phyloP scores from a whole-genome alignment of 2,329 filamentous ascomycete genomes.

The Neofusicoccum umdonicola region DNA sequence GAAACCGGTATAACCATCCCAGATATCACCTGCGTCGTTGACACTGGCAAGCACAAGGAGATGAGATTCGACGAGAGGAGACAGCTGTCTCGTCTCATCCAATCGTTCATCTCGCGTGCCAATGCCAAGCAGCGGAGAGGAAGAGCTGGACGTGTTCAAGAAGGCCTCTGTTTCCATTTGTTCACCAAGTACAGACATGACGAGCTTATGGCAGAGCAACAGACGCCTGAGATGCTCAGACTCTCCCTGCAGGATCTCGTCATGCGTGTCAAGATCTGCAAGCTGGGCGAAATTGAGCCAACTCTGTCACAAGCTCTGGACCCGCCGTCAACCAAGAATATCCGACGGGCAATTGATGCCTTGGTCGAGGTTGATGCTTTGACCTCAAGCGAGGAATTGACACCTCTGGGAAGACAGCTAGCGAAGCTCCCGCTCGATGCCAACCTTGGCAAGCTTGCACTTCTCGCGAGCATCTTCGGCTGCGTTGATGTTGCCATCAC shows the following conservation, averaged over 20 bases:
- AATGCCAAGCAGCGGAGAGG: constrained; percentile 95
- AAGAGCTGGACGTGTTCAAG: constrained; percentile 90
- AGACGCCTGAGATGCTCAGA: constrained; percentile 94
- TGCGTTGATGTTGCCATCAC: constrained; percentile 91
- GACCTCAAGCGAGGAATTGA: constrained; percentile 77
- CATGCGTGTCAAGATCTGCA: constrained; percentile 96
- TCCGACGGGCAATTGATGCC: constrained; percentile 86
- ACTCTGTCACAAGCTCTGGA: constrained; percentile 86
- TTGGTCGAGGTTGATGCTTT: constrained; percentile 90
- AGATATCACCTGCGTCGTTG: constrained; percentile 94
- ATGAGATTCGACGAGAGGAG: constrained; percentile 94
- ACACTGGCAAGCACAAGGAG: constrained; percentile 94
- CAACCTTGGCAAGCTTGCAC: constrained; percentile 88
- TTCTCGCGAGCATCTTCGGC: constrained; percentile 81
- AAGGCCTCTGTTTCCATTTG: constrained; percentile 92
- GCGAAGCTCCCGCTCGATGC: constrained; percentile 89
- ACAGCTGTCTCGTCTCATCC: constrained; percentile 85
- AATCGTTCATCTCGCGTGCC: constrained; percentile 91
- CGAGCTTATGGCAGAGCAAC: constrained; percentile 78
- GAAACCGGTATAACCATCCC: constrained; percentile 99
- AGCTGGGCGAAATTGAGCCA: constrained; percentile 87
- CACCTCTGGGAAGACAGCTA: constrained; percentile 79
- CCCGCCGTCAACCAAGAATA: constrained; percentile 86
- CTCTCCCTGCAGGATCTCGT: constrained; percentile 92
- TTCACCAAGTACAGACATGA: constrained; percentile 91